Percentiles rank a stretch among this genome's conserved stretches.
phyloP scores from a whole-genome alignment of 1,284 basidiomycete species.

The Cystobasidium slooffiae region DNA sequence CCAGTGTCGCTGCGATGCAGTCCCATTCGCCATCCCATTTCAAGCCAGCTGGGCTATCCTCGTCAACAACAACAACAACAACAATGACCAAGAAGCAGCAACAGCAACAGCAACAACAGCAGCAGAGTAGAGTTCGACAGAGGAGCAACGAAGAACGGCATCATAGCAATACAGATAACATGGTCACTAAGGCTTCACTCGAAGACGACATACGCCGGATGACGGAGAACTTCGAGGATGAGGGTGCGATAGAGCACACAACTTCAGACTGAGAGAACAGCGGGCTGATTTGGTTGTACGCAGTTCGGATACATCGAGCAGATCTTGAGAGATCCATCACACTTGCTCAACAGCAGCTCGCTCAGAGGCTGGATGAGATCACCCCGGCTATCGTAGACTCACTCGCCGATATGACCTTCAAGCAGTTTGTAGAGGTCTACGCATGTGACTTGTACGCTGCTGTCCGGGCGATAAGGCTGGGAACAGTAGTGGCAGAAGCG shows the following conservation, averaged over 20 bases:
- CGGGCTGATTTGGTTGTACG: not conserved
- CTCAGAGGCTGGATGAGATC: slow-evolving; percentile 4
- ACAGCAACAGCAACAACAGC: slow-evolving; percentile 2
- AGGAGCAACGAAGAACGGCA: slow-evolving; percentile 6
- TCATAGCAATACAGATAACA: not conserved
- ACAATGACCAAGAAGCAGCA: not conserved
- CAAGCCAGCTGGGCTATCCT: slow-evolving; percentile 6
- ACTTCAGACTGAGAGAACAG: not conserved
- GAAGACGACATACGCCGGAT: slow-evolving; percentile 9
- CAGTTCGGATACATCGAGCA: slow-evolving; percentile 14
- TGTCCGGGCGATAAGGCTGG: not conserved
- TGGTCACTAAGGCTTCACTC: not conserved
- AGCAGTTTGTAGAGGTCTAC: slow-evolving; percentile 28
- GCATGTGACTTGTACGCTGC: slow-evolving; percentile 8
- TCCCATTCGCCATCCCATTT: slow-evolving; percentile 4
- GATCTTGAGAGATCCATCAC: not conserved
- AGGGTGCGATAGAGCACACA: slow-evolving; percentile 9
- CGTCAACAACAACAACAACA: slow-evolving; percentile 14
- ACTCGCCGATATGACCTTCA: slow-evolving; percentile 23
- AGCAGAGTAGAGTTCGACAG: not conserved
- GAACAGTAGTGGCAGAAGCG: not conserved
- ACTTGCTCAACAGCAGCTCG: not conserved
- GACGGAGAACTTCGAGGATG: slow-evolving; percentile 32
- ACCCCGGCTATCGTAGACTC: slow-evolving; percentile 13
- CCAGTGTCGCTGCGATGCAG: not conserved